phyloP scores from a whole-genome alignment of 495 filamentous ascomycete genomes.

The Physcia stellaris region DNA sequence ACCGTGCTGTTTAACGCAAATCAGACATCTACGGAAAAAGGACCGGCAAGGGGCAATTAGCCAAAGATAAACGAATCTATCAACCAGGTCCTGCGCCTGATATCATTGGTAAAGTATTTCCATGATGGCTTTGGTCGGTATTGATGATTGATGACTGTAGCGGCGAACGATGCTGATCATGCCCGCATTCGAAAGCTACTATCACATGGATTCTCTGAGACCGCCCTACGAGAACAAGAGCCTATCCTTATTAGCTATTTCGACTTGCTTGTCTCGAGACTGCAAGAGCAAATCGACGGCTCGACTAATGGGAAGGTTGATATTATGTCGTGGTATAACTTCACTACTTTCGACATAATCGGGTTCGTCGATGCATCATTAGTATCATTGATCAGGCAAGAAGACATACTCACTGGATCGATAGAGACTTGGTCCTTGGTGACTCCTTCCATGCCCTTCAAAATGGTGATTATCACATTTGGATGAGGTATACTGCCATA shows the following conservation, averaged over 20 bases:
- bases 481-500: constrained; percentile 24
- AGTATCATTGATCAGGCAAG: background rate
- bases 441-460: constrained; percentile 21
- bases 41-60: background rate
- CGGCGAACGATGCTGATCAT: constrained; percentile 28
- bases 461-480: constrained; percentile 24
- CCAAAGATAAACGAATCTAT: constrained; percentile 1
- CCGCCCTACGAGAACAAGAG: constrained; percentile 35
- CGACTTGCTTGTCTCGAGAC: constrained; percentile 22
- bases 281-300: constrained; percentile 24
- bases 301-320: background rate
- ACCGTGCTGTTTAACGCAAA: background rate
- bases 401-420: background rate
- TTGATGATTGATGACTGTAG: background rate
- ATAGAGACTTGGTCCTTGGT: constrained; percentile 26
- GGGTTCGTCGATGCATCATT: constrained; percentile 26
- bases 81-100: background rate
- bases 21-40: constrained; percentile 1
- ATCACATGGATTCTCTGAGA: constrained; percentile 35
- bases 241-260: constrained; percentile 26
- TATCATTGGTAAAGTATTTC: background rate
- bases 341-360: constrained; percentile 45
- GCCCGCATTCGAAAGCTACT: constrained; percentile 28
- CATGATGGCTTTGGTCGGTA: background rate
- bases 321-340: constrained; percentile 20